These are phyloP conservation scores for Neopestalotiopsis clavispora DNA, from an alignment of 2,329 filamentous ascomycete species.

Conservation along the genomic window DNA sequence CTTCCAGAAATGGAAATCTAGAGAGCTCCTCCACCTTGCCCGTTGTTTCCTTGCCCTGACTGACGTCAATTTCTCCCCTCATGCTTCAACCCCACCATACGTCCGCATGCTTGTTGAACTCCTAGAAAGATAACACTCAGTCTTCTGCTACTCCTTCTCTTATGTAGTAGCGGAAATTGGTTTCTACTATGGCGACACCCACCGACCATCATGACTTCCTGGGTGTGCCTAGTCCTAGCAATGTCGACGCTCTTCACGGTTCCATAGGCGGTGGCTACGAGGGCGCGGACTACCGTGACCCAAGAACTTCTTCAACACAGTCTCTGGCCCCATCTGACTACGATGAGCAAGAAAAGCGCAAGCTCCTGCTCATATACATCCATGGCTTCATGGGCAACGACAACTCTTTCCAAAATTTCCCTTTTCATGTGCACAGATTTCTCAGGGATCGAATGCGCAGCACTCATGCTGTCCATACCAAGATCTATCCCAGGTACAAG, in stretches of 20 bases:
- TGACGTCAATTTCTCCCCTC: slow-evolving; percentile 1
- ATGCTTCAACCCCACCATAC: neutral
- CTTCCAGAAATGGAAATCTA: neutral
- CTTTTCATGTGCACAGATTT: slow-evolving; percentile 81
- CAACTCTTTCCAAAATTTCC: slow-evolving; percentile 86
- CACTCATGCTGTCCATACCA: slow-evolving; percentile 83
- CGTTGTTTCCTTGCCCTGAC: neutral
- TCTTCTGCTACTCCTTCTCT: slow-evolving; percentile 2
- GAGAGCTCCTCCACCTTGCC: neutral
- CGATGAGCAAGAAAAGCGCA: slow-evolving; percentile 47
- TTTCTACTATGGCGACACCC: neutral
- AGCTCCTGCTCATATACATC: slow-evolving; percentile 79
- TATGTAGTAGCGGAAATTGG: neutral
- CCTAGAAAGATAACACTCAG: neutral
- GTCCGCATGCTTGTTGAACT: neutral
- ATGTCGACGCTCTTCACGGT: neutral
- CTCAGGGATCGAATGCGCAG: slow-evolving; percentile 70
- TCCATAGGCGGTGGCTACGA: slow-evolving; percentile 23
- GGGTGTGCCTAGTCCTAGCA: neutral
- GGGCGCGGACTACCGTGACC: slow-evolving; percentile 38
- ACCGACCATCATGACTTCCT: neutral
- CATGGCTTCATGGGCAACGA: slow-evolving; percentile 92
- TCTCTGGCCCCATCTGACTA: slow-evolving; percentile 39
- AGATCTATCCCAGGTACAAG: slow-evolving; percentile 82
- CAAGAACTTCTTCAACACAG: slow-evolving; percentile 53